A percentile compares a stretch with the other conserved stretches of the same genome.
These are phyloP conservation scores for Aspergillus piperis DNA, from an alignment of 2,329 filamentous ascomycete genomes.

Conservation along the genomic window DNA sequence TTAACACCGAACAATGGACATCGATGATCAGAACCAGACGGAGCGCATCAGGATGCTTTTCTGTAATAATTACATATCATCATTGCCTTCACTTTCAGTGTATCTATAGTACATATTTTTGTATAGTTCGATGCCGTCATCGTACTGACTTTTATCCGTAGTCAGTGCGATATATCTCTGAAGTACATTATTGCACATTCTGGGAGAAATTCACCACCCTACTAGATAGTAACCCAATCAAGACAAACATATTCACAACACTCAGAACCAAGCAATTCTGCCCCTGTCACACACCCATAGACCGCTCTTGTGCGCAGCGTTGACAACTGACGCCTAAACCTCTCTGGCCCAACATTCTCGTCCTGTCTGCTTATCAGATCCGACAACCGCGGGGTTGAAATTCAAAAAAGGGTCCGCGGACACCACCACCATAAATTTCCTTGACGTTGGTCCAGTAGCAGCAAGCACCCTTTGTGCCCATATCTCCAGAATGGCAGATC, in stretches of 20 bases:
- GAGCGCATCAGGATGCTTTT: too few species aligned
- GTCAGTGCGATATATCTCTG: too few species aligned
- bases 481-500: neutral
- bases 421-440: neutral
- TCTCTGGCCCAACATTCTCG: neutral
- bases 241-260: neutral
- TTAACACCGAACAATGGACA: too few species aligned
- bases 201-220: too few species aligned
- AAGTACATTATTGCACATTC: neutral
- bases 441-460: neutral
- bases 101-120: too few species aligned
- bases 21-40: too few species aligned
- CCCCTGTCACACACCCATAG: neutral
- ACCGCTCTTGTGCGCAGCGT: neutral
- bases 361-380: constrained; percentile 11
- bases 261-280: neutral
- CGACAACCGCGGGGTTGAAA: constrained; percentile 8
- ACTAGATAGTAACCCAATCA: too few species aligned
- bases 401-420: neutral
- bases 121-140: too few species aligned
- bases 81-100: too few species aligned
- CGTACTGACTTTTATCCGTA: too few species aligned
- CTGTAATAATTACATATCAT: too few species aligned
- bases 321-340: neutral
- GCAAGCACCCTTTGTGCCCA: neutral